Evolutionary conservation across 1,139 yeast species (phyloP).

Genomic region (Candida albicans): DNA sequence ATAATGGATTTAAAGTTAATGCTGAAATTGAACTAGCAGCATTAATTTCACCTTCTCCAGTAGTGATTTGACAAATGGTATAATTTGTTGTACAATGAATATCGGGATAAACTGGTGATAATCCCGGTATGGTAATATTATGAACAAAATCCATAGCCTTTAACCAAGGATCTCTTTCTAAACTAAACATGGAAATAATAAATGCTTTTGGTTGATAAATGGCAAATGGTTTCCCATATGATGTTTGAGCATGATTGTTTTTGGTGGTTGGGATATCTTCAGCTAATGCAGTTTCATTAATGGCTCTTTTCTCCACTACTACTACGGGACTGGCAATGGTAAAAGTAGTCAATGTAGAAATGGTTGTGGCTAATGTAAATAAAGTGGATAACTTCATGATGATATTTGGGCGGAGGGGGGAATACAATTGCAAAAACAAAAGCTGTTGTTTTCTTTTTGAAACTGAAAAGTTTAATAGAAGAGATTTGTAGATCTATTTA

Average conservation of each 20-base stretch:
- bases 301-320: conserved; percentile 16
- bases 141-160: conserved; percentile 45
- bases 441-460: no score
- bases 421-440: no score
- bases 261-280: conserved; percentile 15
- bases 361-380: conserved; percentile 15
- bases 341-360: conserved; percentile 13
- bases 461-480: neutral
- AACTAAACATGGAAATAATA: conserved; percentile 56
- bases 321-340: conserved; percentile 22
- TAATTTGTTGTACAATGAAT: conserved; percentile 56
- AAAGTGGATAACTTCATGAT: conserved; percentile 17
- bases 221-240: conserved; percentile 36
- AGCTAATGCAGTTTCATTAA: conserved; percentile 19
- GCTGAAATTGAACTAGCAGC: conserved; percentile 65
- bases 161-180: conserved; percentile 58
- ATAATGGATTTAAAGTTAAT: conserved; percentile 51
- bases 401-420: no score
- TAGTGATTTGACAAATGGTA: conserved; percentile 59
- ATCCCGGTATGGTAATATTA: conserved; percentile 60
- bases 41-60: conserved; percentile 70
- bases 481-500: neutral
- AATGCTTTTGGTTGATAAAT: conserved; percentile 55
- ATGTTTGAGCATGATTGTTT: conserved; percentile 23
- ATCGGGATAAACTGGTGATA: conserved; percentile 59